Percentiles rank a stretch among this genome's conserved stretches.
Evolutionary conservation across 2,329 filamentous ascomycete genomes (phyloP).

Genomic region (Cyphellophora attinorum): DNA sequence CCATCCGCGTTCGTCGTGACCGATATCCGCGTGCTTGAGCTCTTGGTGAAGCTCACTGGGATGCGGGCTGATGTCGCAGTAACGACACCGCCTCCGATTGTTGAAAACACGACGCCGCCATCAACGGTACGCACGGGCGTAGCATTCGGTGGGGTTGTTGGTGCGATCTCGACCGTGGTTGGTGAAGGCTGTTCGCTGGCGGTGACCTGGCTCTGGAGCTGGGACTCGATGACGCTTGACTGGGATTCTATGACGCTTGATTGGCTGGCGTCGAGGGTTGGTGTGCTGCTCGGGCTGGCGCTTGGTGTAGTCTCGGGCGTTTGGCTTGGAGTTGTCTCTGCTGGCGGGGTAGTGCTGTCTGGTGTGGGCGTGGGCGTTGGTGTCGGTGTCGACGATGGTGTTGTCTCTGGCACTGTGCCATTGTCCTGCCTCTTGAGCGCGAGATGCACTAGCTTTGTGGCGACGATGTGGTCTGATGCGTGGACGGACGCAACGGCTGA

Average conservation of each 20-base stretch:
- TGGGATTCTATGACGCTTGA: conserved; percentile 1
- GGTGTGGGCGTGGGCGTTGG: conserved; percentile 5
- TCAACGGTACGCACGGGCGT: conserved; percentile 13
- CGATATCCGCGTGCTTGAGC: conserved; percentile 29
- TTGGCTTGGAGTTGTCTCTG: conserved; percentile 7
- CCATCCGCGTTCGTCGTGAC: conserved; percentile 34
- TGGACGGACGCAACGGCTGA: conserved; percentile 55
- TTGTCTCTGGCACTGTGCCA: conserved; percentile 12
- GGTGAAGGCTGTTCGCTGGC: conserved; percentile 16
- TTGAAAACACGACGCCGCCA: conserved; percentile 21
- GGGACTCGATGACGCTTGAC: conserved; percentile 9
- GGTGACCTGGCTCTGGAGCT: conserved; percentile 16
- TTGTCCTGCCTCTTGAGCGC: conserved; percentile 48
- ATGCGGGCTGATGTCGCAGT: conserved; percentile 19
- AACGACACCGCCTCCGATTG: conserved; percentile 20
- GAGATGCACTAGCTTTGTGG: conserved; percentile 53
- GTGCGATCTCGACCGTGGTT: conserved; percentile 17
- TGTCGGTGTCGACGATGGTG: too few species aligned
- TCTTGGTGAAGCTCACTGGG: conserved; percentile 19
- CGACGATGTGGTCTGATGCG: conserved; percentile 51
- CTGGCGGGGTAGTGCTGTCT: conserved; percentile 5
- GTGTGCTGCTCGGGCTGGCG: conserved; percentile 6
- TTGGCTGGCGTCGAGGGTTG: conserved; percentile 1
- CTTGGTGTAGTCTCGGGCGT: conserved; percentile 5
- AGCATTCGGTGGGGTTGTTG: conserved; percentile 13